phyloP scores from a whole-genome alignment of 371 early-diverging fungal genomes.

The Mycotypha africana region DNA sequence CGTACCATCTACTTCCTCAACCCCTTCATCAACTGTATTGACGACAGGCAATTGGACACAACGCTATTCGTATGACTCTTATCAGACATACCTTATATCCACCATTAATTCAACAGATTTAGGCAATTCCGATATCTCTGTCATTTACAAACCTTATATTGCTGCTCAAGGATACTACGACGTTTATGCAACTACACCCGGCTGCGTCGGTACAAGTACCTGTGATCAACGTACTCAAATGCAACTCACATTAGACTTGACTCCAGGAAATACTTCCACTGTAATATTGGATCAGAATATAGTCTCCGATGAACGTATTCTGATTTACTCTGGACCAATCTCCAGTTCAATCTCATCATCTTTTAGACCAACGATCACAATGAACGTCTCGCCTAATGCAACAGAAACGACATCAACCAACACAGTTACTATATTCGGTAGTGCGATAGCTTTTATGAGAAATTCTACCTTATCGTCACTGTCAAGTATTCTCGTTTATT shows the following conservation, averaged over 20 bases:
- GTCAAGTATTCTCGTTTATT: slow-evolving; percentile 31
- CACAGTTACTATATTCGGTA: slow-evolving; percentile 21
- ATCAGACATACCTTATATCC: slow-evolving; percentile 33
- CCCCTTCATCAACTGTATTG: slow-evolving; percentile 11
- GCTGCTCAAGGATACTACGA: slow-evolving; percentile 58
- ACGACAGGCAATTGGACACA: slow-evolving; percentile 31
- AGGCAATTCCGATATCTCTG: slow-evolving; percentile 29
- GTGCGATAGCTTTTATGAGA: slow-evolving; percentile 26
- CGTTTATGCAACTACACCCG: slow-evolving; percentile 61
- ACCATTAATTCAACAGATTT: slow-evolving; percentile 30
- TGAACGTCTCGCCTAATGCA: slow-evolving; percentile 16
- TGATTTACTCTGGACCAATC: slow-evolving; percentile 49
- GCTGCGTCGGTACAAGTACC: slow-evolving; percentile 55
- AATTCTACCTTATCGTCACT: slow-evolving; percentile 28
- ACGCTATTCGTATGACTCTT: slow-evolving; percentile 29
- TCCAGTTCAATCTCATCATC: slow-evolving; percentile 20
- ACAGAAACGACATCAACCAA: slow-evolving; percentile 9
- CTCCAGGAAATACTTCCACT: slow-evolving; percentile 27
- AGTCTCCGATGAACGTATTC: slow-evolving; percentile 28
- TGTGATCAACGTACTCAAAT: slow-evolving; percentile 50
- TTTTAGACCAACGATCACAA: slow-evolving; percentile 25
- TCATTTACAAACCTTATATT: slow-evolving; percentile 54
- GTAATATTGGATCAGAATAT: slow-evolving; percentile 39
- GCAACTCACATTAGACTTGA: slow-evolving; percentile 34
- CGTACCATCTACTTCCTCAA: background rate